These are phyloP conservation scores for Pterocarpus macrocarpus DNA, from an alignment of 306 rosid species.

Conservation along the genomic window DNA sequence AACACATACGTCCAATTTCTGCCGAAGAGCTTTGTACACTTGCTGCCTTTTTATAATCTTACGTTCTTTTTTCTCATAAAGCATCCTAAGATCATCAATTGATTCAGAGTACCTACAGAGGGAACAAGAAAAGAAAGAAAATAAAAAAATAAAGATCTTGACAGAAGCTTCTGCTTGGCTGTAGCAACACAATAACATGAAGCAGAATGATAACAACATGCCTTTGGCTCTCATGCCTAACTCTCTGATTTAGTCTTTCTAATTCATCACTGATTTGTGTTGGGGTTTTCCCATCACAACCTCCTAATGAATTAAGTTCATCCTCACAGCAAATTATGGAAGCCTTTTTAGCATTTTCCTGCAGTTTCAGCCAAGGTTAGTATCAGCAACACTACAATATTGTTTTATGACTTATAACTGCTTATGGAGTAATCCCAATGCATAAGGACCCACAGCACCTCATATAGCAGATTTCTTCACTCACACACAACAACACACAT, in stretches of 20 bases:
- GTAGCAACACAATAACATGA: slow-evolving; percentile 26
- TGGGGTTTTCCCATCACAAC: slow-evolving; percentile 72
- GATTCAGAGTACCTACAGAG: slow-evolving; percentile 75
- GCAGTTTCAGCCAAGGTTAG: slow-evolving; percentile 54
- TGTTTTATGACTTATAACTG: neutral
- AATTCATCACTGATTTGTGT: slow-evolving; percentile 80
- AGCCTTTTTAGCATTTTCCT: slow-evolving; percentile 77
- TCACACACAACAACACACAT: neutral
- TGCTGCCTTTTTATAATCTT: slow-evolving; percentile 70
- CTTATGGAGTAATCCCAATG: neutral
- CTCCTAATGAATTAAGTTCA: slow-evolving; percentile 73
- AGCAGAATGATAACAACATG: slow-evolving; percentile 36
- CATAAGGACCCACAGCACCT: slow-evolving; percentile 34
- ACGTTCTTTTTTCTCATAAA: slow-evolving; percentile 69
- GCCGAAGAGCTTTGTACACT: slow-evolving; percentile 69
- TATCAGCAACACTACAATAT: slow-evolving; percentile 35
- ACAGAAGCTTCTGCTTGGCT: slow-evolving; percentile 32
- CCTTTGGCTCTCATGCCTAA: slow-evolving; percentile 78
- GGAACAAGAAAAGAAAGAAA: slow-evolving; percentile 2
- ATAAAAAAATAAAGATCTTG: neutral
- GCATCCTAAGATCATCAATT: slow-evolving; percentile 77
- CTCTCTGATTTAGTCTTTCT: slow-evolving; percentile 66
- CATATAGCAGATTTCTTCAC: slow-evolving; percentile 18
- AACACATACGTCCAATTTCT: slow-evolving; percentile 56
- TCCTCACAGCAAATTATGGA: slow-evolving; percentile 75